phyloP scores from a whole-genome alignment of 1,284 basidiomycete genomes.

The Sporisorium sorghi region DNA sequence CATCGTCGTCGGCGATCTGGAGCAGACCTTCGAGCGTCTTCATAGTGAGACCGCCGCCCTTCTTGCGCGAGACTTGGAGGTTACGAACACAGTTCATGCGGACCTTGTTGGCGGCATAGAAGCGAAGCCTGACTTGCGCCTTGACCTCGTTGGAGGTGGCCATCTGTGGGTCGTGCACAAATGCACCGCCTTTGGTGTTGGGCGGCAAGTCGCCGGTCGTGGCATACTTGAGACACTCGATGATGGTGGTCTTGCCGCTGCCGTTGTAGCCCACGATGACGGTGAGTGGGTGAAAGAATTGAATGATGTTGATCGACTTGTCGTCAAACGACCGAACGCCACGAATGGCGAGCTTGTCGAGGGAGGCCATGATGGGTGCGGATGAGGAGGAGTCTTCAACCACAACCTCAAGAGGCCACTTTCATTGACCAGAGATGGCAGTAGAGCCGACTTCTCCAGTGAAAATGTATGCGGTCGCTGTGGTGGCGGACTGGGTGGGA shows the following conservation, averaged over 20 bases:
- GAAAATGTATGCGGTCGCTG: no score
- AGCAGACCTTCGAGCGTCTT: constrained; percentile 96
- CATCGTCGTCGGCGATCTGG: constrained; percentile 77
- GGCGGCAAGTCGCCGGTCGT: constrained; percentile 98
- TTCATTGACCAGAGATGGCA: not conserved
- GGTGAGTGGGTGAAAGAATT: constrained; percentile 96
- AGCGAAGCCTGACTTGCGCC: constrained; percentile 94
- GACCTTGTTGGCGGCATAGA: constrained; percentile 81
- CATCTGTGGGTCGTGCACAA: constrained; percentile 95
- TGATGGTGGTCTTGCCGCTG: constrained; percentile 98
- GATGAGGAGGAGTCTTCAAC: not conserved
- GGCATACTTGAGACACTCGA: constrained; percentile 98
- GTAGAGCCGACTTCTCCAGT: no score
- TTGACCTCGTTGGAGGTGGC: constrained; percentile 98
- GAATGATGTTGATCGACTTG: constrained; percentile 91
- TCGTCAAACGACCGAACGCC: constrained; percentile 74
- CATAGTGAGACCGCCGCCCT: constrained; percentile 81
- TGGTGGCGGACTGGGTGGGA: not conserved
- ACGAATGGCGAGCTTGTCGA: constrained; percentile 69
- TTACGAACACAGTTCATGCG: constrained; percentile 92
- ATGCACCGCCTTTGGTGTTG: constrained; percentile 96
- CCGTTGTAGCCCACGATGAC: constrained; percentile 99
- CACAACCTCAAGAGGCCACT: not conserved
- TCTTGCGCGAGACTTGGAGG: constrained; percentile 89
- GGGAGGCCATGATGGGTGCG: constrained; percentile 53